Evolutionary conservation across 306 rosid species (phyloP).

Genomic region (Betula pendula): DNA sequence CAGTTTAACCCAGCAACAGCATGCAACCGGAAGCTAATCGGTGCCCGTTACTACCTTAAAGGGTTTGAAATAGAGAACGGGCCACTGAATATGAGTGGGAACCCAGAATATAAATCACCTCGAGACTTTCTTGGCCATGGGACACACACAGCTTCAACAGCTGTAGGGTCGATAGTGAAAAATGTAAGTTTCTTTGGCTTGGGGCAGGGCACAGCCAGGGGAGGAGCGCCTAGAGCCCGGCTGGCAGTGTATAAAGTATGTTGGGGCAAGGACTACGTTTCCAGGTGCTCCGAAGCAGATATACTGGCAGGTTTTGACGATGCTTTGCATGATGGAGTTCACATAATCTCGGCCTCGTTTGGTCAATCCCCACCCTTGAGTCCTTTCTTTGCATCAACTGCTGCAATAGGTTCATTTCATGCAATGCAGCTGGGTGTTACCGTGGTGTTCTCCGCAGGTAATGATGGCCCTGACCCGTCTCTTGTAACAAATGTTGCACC

Average conservation of each 20-base stretch:
- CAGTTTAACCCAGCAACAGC: constrained; percentile 39
- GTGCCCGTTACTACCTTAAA: constrained; percentile 57
- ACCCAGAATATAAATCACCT: constrained; percentile 44
- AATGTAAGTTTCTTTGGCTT: constrained; percentile 36
- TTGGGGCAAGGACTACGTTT: constrained; percentile 53
- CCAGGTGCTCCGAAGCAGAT: constrained; percentile 56
- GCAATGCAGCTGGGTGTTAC: constrained; percentile 50
- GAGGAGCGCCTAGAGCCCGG: constrained; percentile 56
- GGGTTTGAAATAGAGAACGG: constrained; percentile 46
- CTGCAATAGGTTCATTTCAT: constrained; percentile 54
- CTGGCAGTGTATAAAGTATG: constrained; percentile 57
- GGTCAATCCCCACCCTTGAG: constrained; percentile 44
- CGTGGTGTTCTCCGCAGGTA: constrained; percentile 59
- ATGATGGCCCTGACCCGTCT: constrained; percentile 48
- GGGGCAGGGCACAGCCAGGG: constrained; percentile 47
- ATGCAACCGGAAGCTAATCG: constrained; percentile 56
- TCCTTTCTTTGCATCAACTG: constrained; percentile 25
- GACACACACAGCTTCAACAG: constrained; percentile 64
- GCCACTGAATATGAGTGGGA: constrained; percentile 34
- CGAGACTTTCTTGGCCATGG: constrained; percentile 62
- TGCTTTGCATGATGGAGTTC: constrained; percentile 53
- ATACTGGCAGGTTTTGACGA: constrained; percentile 60
- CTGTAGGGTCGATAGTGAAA: constrained; percentile 45
- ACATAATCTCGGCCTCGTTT: constrained; percentile 50
- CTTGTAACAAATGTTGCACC: constrained; percentile 51